Base-by-base conservation (phyloP, 768 basidiomycete genomes). In the Pisolithus marmoratus region DNA sequence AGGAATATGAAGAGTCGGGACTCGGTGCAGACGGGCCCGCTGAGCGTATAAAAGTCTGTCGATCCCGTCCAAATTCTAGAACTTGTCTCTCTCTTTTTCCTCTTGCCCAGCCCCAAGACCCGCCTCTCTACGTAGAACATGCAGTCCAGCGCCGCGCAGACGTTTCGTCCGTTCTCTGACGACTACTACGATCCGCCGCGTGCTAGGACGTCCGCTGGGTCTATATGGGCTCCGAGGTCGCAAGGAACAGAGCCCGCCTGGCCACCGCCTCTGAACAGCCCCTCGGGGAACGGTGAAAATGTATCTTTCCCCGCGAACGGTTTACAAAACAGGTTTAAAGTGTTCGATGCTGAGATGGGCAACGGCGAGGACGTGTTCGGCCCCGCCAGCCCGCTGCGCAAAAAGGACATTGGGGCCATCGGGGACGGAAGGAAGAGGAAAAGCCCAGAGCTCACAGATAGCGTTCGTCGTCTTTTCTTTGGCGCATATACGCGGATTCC, bases 171-270 rank as follows among this genome's bases (percentile, higher is more conserved):
- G 43, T 67, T 71, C 54, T 54, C 68, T 46, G 71, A 74, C 47
- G 70, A 77, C 44, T 65, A 77, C 45, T 65, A 68, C 52, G 72
- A 64, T 58, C 74, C 72, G 36, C 71, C 74, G 4, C 60, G 65
- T 36, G 69, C 67, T 47, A 74, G 73, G 58, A 72, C 78, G 23
- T 66, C 63, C 0, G 68, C 70, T 31, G 75, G 75, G 14, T 88
- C 87, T 47, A 90, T 91, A 55, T 91, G 88, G 88, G 89, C 89
- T 1, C 88, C 88, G 8, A 86, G 85, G 63, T 85, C 87, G 4
- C 86, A 84, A 64, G 79, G 79, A 5, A 76, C 79, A 15, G 84
- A 84, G 19, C 62, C 73, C 5, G 77, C 81, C 12, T 91, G 88
- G 88, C 84, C 87, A 20, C 75, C 74, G 54, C 72, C 84, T 36